Evolutionary conservation across 345 rosid genomes (phyloP).

Genomic region (Camelina neglecta): DNA sequence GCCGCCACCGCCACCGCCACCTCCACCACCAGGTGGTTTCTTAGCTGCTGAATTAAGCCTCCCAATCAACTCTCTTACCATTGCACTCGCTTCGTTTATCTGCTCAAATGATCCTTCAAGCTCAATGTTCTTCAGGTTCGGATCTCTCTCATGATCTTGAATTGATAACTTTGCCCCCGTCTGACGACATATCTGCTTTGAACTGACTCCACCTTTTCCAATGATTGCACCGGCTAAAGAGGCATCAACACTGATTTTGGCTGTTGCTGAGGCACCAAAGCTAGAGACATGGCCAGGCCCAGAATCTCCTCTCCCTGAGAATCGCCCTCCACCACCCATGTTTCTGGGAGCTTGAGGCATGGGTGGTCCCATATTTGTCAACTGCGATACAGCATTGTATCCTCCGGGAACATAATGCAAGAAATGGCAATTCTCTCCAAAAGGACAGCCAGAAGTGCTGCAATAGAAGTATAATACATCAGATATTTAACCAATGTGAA

Average conservation of each 20-base stretch:
- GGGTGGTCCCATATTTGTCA: conserved; percentile 66
- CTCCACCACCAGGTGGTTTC: conserved; percentile 42
- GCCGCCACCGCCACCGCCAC: conserved; percentile 29
- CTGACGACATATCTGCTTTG: conserved; percentile 84
- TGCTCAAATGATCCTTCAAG: conserved; percentile 96
- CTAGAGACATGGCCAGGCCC: conserved; percentile 70
- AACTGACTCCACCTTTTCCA: conserved; percentile 91
- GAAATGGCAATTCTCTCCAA: conserved; percentile 98
- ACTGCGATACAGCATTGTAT: conserved; percentile 77
- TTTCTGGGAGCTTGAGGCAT: conserved; percentile 64
- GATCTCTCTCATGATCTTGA: conserved; percentile 81
- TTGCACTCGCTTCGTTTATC: conserved; percentile 93
- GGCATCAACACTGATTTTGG: conserved; percentile 91
- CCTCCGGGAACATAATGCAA: conserved; percentile 98
- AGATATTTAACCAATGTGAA: conserved; percentile 25
- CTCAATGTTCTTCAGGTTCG: conserved; percentile 84
- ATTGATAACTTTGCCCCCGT: conserved; percentile 94
- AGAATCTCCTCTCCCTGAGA: conserved; percentile 87
- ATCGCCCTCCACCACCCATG: conserved; percentile 84
- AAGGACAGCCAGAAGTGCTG: conserved; percentile 98
- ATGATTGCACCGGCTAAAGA: conserved; percentile 95
- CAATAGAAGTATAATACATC: conserved; percentile 38
- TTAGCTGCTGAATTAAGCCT: conserved; percentile 61
- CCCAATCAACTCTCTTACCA: conserved; percentile 86
- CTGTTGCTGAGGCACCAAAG: conserved; percentile 90